Percentiles rank a stretch among this genome's conserved stretches.
Evolutionary conservation across 768 basidiomycete species (phyloP).

Genomic region (Dioszegia aurantiaca): DNA sequence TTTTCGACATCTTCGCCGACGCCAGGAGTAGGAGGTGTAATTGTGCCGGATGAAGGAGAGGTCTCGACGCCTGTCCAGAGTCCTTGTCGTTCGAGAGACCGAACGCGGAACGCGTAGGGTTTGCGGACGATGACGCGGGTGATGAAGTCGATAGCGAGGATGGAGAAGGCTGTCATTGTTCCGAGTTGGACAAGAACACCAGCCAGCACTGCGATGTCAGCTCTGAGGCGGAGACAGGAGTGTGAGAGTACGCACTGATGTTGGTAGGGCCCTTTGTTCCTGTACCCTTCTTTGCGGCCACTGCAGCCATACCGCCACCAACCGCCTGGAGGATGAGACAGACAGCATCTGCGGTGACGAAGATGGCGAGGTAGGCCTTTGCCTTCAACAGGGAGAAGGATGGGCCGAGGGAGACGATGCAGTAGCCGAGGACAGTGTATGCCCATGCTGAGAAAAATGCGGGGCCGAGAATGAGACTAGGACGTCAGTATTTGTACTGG

Average conservation of each 20-base stretch:
- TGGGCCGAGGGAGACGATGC: slow-evolving; percentile 44
- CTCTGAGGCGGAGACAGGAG: neutral
- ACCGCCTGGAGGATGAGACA: slow-evolving; percentile 46
- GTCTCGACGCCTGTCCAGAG: slow-evolving; percentile 1
- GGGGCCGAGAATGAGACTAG: slow-evolving; percentile 49
- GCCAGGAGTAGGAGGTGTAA: neutral
- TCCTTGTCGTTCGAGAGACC: slow-evolving; percentile 10
- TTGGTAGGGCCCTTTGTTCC: slow-evolving; percentile 29
- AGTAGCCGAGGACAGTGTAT: slow-evolving; percentile 47
- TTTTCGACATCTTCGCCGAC: neutral
- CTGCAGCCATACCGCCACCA: slow-evolving; percentile 45
- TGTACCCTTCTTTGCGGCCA: slow-evolving; percentile 30
- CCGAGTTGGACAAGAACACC: slow-evolving; percentile 48
- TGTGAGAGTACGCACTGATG: slow-evolving; percentile 49
- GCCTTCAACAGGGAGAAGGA: slow-evolving; percentile 35
- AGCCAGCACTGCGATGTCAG: slow-evolving; percentile 35
- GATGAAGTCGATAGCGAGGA: slow-evolving; percentile 44
- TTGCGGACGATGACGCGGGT: slow-evolving; percentile 26
- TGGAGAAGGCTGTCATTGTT: slow-evolving; percentile 42
- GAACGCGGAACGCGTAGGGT: slow-evolving; percentile 23
- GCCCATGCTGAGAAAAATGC: slow-evolving; percentile 50
- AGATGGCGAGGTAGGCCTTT: slow-evolving; percentile 38
- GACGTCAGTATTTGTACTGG: neutral
- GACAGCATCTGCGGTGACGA: slow-evolving; percentile 44
- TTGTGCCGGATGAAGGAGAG: neutral